Conservation (phyloP, 2,329 filamentous ascomycete species). For the Geosmithia flava region DNA sequence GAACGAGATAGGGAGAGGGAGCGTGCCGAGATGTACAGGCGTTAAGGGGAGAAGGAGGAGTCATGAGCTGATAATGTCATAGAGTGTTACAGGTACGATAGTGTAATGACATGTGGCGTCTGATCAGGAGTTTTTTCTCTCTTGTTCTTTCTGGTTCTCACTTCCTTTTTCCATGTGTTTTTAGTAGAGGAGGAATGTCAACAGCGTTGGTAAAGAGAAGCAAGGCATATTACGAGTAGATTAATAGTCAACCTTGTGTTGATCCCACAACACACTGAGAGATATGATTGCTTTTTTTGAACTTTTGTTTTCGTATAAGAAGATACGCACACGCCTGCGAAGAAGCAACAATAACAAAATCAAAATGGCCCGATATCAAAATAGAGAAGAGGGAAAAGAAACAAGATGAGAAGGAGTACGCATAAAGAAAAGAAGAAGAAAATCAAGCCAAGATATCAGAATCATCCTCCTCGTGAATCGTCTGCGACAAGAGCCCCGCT, state of each 20-base stretch:
- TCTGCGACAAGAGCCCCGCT: slow-evolving; percentile 46
- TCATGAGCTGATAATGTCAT: neutral
- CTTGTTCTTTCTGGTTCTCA: neutral
- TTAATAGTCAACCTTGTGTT: too few relatives aligned
- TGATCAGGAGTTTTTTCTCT: neutral
- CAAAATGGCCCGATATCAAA: neutral
- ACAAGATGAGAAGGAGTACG: neutral
- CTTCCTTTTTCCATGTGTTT: neutral
- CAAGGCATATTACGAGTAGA: too few relatives aligned
- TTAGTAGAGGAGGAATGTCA: too few relatives aligned
- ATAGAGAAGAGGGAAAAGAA: neutral
- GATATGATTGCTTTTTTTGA: too few relatives aligned
- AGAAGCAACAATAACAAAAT: neutral
- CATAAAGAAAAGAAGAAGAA: neutral
- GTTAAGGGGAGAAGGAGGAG: slow-evolving; percentile 6
- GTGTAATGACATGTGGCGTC: too few relatives aligned
- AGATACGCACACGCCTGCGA: neutral
- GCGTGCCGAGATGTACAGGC: slow-evolving; percentile 32
- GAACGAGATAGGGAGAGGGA: slow-evolving; percentile 31
- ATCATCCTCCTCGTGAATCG: slow-evolving; percentile 63
- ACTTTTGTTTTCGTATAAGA: neutral
- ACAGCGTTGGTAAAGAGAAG: too few relatives aligned
- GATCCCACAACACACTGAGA: too few relatives aligned
- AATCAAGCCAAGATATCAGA: slow-evolving; percentile 13
- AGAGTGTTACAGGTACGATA: neutral